phyloP scores from a whole-genome alignment of 345 rosid genomes.

The Gossypium sturtianum region DNA sequence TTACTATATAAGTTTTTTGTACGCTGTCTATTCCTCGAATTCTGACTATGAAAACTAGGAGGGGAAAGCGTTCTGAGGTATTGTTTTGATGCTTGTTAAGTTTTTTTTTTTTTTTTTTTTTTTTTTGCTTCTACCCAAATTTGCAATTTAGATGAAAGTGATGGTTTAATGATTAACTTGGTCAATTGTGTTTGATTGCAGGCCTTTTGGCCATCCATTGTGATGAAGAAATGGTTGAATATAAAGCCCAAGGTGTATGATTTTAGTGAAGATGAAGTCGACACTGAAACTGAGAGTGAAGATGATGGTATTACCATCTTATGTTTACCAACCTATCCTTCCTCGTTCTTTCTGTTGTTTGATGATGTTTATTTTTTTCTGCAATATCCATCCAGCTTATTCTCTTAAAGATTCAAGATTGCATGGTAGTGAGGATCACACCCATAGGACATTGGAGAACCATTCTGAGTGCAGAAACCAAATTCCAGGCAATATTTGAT shows the following conservation, averaged over 20 bases:
- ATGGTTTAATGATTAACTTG: conserved; percentile 15
- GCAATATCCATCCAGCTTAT: conserved; percentile 31
- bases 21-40: conserved; percentile 3
- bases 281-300: conserved; percentile 88
- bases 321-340: neutral
- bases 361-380: conserved; percentile 10
- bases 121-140: neutral
- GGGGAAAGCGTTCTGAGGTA: conserved; percentile 81
- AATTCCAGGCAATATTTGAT: conserved; percentile 45
- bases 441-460: conserved; percentile 16
- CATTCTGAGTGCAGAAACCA: conserved; percentile 29
- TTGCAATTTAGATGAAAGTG: neutral
- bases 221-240: conserved; percentile 97
- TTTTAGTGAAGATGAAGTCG: conserved; percentile 90
- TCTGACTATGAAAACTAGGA: conserved; percentile 48
- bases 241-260: conserved; percentile 73
- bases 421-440: conserved; percentile 22
- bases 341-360: conserved; percentile 3
- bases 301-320: conserved; percentile 50
- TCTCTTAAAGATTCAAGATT: conserved; percentile 44
- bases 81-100: conserved; percentile 9
- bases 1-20: conserved; percentile 1
- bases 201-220: conserved; percentile 93
- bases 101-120: neutral
- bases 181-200: conserved; percentile 27